Evolutionary conservation across 2,329 filamentous ascomycete genomes (phyloP), one percentile per base, ranked within the genome.

Genomic region (Diaporthe vaccinii): DNA sequence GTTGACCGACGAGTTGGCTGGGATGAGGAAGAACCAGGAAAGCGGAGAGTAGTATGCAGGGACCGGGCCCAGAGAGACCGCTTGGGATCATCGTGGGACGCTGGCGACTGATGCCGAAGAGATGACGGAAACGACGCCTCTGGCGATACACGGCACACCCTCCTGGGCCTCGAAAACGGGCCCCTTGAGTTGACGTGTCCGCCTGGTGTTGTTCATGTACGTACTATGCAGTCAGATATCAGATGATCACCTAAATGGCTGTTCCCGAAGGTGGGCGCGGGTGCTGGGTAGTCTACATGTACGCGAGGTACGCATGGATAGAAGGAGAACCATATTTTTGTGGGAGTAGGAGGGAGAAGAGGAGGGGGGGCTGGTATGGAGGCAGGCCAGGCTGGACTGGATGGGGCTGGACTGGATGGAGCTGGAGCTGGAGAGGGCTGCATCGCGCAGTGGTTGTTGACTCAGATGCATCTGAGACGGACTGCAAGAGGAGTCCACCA

Each of bases 201-300:
- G 51, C 61, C 28, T 73, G 55, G 55, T 65, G 44, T 28, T 75
- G 69, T 71, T 74, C 68, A 75, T 75, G 73, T 75, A 74, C 59
- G 72, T 71, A 51, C 68, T n/a, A 76, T 76, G 75, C 75, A 74
- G 73, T 75, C 75, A 75, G 75, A 76, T 73, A 76, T 70, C 73
- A 75, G 68, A 75, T 75, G 73, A 75, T 75, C 46, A 41, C 31
- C 31, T 58, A 20, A 75, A 59, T 75, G 73, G 73, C 68, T 76
- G 55, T 28, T 74, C 72, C 75, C 72, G 72, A 74, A n/a, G 69
- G 69, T 53, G 67, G 59, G 67, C 25, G 70, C 44, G 53, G 69
- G 62, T 25, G 22, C 22, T 72, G 31, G 65, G 65, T 51, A 41
- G 65, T 68, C 34, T 55, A 69, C 65, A 69, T 53, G 34, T 25